Percentiles rank a stretch among this genome's conserved stretches.
phyloP scores from a whole-genome alignment of 257 asterid genomes.

The Solanum virginianum region DNA sequence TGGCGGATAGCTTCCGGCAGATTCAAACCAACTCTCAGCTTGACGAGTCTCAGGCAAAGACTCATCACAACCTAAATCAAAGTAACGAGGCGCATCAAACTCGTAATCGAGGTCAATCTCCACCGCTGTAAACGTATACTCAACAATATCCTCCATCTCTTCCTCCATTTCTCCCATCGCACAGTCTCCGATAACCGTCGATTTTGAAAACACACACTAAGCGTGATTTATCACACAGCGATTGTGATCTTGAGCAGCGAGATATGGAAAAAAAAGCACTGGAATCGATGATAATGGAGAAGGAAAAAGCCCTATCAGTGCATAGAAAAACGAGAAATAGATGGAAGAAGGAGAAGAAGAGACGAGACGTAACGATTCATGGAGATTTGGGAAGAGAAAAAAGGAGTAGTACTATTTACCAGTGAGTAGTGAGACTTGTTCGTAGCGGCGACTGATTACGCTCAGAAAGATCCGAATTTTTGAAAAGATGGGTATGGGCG shows the following conservation, averaged over 20 bases:
- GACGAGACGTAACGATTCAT: slow-evolving; percentile 22
- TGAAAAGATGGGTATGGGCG: slow-evolving; percentile 36
- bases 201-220: neutral
- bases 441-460: slow-evolving; percentile 6
- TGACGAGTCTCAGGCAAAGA: slow-evolving; percentile 35
- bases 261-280: neutral
- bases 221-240: neutral
- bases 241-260: neutral
- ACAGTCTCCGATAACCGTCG: neutral
- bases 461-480: slow-evolving; percentile 34
- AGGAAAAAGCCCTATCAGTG: slow-evolving; percentile 1
- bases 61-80: slow-evolving; percentile 58
- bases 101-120: slow-evolving; percentile 93
- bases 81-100: slow-evolving; percentile 77
- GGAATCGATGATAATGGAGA: neutral
- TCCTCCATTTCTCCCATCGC: slow-evolving; percentile 31
- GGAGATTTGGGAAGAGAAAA: slow-evolving; percentile 21
- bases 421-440: neutral
- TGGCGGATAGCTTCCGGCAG: slow-evolving; percentile 79
- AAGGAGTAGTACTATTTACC: slow-evolving; percentile 2
- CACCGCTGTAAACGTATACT: slow-evolving; percentile 48
- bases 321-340: neutral
- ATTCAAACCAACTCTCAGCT: slow-evolving; percentile 77
- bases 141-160: slow-evolving; percentile 42
- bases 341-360: slow-evolving; percentile 10